Evolutionary conservation across 495 filamentous ascomycete genomes (phyloP), one percentile per base, ranked within the genome.

Genomic region (Penicillium longicatenatum): DNA sequence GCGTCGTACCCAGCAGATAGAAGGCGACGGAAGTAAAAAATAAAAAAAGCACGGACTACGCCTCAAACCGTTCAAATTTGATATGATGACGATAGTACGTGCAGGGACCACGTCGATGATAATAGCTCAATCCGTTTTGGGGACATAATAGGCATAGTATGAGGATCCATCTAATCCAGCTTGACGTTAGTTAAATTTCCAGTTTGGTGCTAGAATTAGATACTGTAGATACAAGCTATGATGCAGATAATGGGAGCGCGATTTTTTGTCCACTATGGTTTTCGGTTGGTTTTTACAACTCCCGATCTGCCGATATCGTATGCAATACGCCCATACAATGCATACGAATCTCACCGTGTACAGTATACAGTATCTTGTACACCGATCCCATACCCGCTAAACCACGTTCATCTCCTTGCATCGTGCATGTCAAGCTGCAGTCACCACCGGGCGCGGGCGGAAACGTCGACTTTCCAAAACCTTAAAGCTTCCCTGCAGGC

Each of bases 401-500:
- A 39, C 64, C 64, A 64, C 64, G 61, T 64, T 67, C 57, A 66
- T 67, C 55, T 52, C 55, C 58, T 61, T 65, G 55, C 62, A 57
- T 55, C n/a, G 42, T 56, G 57, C 61, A 59, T 31, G 41, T 21
- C 26, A 4, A 43, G 41, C 52, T 19, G 43, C 31, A 46, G 42
- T 19, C 52, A 55, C n/a, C n/a, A n/a, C n/a, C 42, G 16, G 42
- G 37, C 12, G 30, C 30, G 44, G 26, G 48, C 9, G 48, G 29
- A 51, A 51, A 51, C 33, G 17, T 35, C 45, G 21, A 48, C 10
- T 51, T 22, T 31, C 7, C 30, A 51, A 55, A 59, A 47, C 30
- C 44, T 57, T 45, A 52, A 61, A 52, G 51, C 54, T 62, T 43
- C 45, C 44, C 57, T 62, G 59, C 60, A 64, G 53, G 63, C 54